Evolutionary conservation across 352 stramenopile species (phyloP).

Genomic region (Globisporangium paddicum): DNA sequence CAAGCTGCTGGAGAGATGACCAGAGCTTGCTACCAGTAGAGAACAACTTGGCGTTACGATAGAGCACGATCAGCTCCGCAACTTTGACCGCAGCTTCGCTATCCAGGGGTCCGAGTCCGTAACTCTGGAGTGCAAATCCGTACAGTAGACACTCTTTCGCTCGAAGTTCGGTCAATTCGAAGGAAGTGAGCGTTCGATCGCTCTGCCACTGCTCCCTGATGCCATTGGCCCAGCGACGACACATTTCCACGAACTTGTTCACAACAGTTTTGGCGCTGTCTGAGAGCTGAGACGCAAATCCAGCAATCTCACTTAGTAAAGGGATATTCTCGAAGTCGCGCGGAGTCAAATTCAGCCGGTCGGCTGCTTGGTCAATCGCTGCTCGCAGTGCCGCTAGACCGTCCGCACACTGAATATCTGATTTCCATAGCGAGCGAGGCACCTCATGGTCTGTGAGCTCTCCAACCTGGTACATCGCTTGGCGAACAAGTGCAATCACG

Average conservation of each 20-base stretch:
- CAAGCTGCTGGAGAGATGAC: background rate
- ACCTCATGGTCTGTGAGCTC: constrained; percentile 24
- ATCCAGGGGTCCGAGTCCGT: constrained; percentile 10
- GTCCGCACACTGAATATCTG: constrained; percentile 20
- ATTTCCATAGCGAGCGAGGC: constrained; percentile 31
- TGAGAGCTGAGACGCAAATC: constrained; percentile 1
- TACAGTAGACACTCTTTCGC: constrained; percentile 44
- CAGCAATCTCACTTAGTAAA: constrained; percentile 5
- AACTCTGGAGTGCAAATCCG: constrained; percentile 32
- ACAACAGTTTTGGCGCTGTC: background rate
- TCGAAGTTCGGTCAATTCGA: constrained; percentile 8
- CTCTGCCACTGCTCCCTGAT: constrained; percentile 4
- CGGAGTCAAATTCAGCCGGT: background rate
- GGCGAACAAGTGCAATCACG: constrained; percentile 31
- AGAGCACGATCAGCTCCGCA: constrained; percentile 43
- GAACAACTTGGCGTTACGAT: constrained; percentile 26
- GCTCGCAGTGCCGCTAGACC: constrained; percentile 15
- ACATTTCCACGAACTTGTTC: constrained; percentile 7
- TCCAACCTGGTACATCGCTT: constrained; percentile 47
- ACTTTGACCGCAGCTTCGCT: constrained; percentile 16
- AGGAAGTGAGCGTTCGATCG: background rate
- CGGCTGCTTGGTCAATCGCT: constrained; percentile 12
- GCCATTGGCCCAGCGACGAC: constrained; percentile 2
- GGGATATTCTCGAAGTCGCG: constrained; percentile 9
- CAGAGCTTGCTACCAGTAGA: background rate